Conservation (phyloP, 345 rosid genomes). For the Sisymbrium irio region DNA sequence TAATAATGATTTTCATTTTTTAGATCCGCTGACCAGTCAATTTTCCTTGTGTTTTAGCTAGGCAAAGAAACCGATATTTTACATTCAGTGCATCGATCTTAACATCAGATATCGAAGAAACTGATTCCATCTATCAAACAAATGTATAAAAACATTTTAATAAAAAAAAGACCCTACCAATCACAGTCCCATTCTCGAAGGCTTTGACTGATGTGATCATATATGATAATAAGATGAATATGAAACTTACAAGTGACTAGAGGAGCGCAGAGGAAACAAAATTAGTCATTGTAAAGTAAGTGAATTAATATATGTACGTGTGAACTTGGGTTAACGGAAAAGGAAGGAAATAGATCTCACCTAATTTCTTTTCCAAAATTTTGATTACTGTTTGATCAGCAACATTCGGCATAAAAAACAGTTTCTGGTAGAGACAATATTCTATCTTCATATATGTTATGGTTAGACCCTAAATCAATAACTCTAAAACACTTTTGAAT, state of each 20-base stretch:
- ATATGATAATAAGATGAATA: too few relatives aligned
- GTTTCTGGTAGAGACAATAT: background rate
- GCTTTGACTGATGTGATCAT: too few relatives aligned
- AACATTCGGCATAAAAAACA: too few relatives aligned
- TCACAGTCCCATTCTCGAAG: too few relatives aligned
- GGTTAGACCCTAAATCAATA: background rate
- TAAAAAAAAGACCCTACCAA: too few relatives aligned
- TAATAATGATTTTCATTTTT: background rate
- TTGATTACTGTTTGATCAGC: background rate
- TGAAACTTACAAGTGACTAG: too few relatives aligned
- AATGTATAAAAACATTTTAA: too few relatives aligned
- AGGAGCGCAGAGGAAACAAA: background rate
- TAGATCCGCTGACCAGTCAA: slow-evolving; percentile 11
- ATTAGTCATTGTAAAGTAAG: background rate
- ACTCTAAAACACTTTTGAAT: background rate
- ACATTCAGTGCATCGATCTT: background rate
- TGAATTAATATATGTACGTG: background rate
- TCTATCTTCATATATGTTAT: too few relatives aligned
- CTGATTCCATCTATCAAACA: too few relatives aligned
- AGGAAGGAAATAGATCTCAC: background rate
- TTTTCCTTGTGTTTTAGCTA: background rate
- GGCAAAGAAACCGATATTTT: too few relatives aligned
- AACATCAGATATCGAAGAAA: background rate
- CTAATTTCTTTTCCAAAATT: background rate
- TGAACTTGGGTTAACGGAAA: background rate